Conservation (phyloP, 2,329 filamentous ascomycete species). For the Fusarium neocosmosporiellum region DNA sequence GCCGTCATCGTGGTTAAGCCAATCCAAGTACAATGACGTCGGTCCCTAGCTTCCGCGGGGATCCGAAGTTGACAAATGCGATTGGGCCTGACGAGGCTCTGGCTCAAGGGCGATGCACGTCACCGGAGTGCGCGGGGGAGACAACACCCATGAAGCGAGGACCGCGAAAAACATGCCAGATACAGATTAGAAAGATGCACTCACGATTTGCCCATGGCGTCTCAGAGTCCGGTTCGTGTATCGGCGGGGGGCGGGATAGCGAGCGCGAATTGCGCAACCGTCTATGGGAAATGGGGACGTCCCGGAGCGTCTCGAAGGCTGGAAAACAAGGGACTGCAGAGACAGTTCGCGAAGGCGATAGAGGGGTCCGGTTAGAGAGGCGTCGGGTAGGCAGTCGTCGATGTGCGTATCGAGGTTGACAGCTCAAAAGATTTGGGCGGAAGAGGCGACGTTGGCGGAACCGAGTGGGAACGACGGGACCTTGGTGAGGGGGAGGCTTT, state of each 20-base stretch:
- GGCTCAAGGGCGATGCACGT: slow-evolving; percentile 20
- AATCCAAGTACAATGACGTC: slow-evolving; percentile 41
- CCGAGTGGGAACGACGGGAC: slow-evolving; percentile 14
- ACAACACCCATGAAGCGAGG: neutral
- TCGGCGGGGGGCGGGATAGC: slow-evolving; percentile 22
- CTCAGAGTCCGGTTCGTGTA: slow-evolving; percentile 14
- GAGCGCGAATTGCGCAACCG: slow-evolving; percentile 44
- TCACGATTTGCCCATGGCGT: slow-evolving; percentile 66
- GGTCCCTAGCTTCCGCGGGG: slow-evolving; percentile 32
- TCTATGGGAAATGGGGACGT: slow-evolving; percentile 18
- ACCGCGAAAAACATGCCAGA: neutral
- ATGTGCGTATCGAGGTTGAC: slow-evolving; percentile 11
- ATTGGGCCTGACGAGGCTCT: slow-evolving; percentile 31
- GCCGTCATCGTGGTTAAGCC: slow-evolving; percentile 11
- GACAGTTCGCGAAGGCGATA: neutral
- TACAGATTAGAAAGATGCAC: slow-evolving; percentile 42
- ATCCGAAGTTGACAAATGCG: slow-evolving; percentile 35
- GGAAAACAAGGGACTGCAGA: slow-evolving; percentile 16
- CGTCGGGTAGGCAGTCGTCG: slow-evolving; percentile 13
- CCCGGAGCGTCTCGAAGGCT: slow-evolving; percentile 13
- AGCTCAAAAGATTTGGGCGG: slow-evolving; percentile 7
- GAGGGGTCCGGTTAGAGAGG: neutral
- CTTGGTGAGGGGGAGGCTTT: slow-evolving; percentile 36
- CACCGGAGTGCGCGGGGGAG: neutral
- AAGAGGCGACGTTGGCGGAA: slow-evolving; percentile 32